phyloP scores from a whole-genome alignment of 345 rosid genomes.

The Raphanus sativus region DNA sequence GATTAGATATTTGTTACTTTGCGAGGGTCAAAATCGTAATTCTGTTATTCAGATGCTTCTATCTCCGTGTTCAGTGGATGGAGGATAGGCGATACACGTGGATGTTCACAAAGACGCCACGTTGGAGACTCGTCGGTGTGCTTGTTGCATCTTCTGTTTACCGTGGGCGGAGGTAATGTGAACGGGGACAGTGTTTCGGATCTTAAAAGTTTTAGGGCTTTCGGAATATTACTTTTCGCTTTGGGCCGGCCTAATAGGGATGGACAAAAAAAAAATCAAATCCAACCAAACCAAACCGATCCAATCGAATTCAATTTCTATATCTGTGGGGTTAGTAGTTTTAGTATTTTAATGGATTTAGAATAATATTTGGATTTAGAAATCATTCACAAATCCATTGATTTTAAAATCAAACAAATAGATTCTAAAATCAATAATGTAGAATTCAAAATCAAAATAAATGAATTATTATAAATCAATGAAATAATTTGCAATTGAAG shows the following conservation, averaged over 20 bases:
- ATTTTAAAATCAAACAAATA: too few relatives aligned
- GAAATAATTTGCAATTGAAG: too few relatives aligned
- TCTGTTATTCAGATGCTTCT: not conserved
- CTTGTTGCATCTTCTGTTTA: not conserved
- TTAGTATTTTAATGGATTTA: too few relatives aligned
- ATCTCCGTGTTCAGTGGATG: constrained; percentile 28
- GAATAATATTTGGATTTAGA: too few relatives aligned
- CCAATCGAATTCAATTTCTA: too few relatives aligned
- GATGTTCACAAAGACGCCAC: not conserved
- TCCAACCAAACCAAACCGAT: too few relatives aligned
- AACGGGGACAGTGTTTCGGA: not conserved
- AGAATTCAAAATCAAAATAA: too few relatives aligned
- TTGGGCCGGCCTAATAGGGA: not conserved
- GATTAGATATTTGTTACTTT: not conserved
- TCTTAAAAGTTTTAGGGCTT: not conserved
- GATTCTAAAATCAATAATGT: too few relatives aligned
- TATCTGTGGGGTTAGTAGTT: too few relatives aligned
- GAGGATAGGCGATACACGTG: constrained; percentile 6
- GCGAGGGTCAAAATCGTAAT: not conserved
- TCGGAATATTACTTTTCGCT: not conserved
- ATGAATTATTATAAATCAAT: too few relatives aligned
- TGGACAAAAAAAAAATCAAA: too few relatives aligned
- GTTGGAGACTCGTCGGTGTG: constrained; percentile 6
- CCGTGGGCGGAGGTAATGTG: constrained; percentile 17
- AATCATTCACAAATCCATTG: too few relatives aligned